phyloP scores from a whole-genome alignment of 1,139 yeast genomes.

The Candida mesenterica region DNA sequence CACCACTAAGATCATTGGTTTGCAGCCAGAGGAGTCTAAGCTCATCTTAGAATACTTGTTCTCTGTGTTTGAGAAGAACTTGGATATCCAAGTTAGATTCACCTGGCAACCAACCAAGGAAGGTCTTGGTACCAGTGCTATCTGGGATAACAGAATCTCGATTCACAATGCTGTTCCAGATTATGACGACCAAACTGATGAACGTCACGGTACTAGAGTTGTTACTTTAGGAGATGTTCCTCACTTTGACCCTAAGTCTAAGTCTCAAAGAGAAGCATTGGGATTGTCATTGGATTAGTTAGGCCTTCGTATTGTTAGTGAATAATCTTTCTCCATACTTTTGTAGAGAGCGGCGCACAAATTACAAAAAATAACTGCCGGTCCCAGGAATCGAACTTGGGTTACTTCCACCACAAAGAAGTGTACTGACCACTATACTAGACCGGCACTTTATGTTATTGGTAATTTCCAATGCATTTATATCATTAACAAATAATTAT shows the following conservation, averaged over 20 bases:
- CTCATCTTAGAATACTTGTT: slow-evolving; percentile 21
- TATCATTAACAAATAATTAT: too few species aligned
- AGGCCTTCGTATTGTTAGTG: neutral
- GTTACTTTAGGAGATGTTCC: slow-evolving; percentile 23
- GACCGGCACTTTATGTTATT: slow-evolving; percentile 6
- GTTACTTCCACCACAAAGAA: slow-evolving; percentile 57
- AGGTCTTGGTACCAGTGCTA: slow-evolving; percentile 54
- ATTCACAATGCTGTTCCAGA: slow-evolving; percentile 39
- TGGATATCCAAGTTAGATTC: slow-evolving; percentile 21
- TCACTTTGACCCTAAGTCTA: slow-evolving; percentile 20
- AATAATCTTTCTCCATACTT: neutral
- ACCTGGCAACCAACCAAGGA: slow-evolving; percentile 34
- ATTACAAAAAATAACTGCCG: slow-evolving; percentile 29
- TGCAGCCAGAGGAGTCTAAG: slow-evolving; percentile 21
- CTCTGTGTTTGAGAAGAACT: slow-evolving; percentile 21
- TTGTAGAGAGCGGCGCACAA: neutral
- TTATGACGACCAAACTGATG: slow-evolving; percentile 16
- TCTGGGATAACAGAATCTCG: slow-evolving; percentile 58
- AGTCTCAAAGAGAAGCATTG: slow-evolving; percentile 23
- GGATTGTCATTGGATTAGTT: slow-evolving; percentile 14
- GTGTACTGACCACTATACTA: slow-evolving; percentile 55
- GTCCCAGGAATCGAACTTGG: slow-evolving; percentile 60
- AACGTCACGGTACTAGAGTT: slow-evolving; percentile 24
- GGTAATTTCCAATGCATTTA: too few species aligned
- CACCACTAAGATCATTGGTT: slow-evolving; percentile 22